These are phyloP conservation scores for Sclerotinia trifoliorum DNA, from an alignment of 2,329 filamentous ascomycete species.

Conservation along the genomic window DNA sequence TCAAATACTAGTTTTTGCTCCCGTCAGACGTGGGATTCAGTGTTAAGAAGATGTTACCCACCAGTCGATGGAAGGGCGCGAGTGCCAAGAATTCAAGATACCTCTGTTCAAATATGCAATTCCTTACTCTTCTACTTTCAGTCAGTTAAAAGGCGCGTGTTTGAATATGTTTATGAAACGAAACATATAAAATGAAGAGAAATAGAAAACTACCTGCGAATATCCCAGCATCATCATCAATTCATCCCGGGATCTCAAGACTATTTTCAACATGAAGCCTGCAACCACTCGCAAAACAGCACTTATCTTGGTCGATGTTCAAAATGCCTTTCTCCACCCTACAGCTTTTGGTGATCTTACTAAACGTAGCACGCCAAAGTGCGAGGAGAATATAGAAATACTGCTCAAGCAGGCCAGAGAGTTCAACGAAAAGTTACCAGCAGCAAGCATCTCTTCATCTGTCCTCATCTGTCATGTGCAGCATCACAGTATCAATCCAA, in stretches of 20 bases:
- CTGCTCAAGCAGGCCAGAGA: background rate
- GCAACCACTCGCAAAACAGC: conserved; percentile 3
- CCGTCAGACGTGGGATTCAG: background rate
- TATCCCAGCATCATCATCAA: background rate
- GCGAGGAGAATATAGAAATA: conserved; percentile 7
- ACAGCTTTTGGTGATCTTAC: conserved; percentile 10
- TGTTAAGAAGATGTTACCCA: background rate
- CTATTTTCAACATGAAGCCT: conserved; percentile 1
- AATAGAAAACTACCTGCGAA: background rate
- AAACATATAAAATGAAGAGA: background rate
- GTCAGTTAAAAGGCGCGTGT: background rate
- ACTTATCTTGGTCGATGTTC: conserved; percentile 10
- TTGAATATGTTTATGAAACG: background rate
- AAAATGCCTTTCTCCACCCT: background rate
- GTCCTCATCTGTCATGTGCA: conserved; percentile 10
- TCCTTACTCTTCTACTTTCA: background rate
- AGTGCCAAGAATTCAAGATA: background rate
- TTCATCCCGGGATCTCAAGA: background rate
- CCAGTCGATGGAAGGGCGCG: background rate
- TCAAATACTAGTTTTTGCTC: background rate
- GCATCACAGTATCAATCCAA: conserved; percentile 6
- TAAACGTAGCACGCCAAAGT: conserved; percentile 4
- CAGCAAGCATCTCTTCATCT: background rate
- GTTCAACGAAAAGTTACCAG: background rate
- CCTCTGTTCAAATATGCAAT: background rate